These are phyloP conservation scores for Populus hybrid DNA, from an alignment of 441 rosid species.

Conservation along the genomic window DNA sequence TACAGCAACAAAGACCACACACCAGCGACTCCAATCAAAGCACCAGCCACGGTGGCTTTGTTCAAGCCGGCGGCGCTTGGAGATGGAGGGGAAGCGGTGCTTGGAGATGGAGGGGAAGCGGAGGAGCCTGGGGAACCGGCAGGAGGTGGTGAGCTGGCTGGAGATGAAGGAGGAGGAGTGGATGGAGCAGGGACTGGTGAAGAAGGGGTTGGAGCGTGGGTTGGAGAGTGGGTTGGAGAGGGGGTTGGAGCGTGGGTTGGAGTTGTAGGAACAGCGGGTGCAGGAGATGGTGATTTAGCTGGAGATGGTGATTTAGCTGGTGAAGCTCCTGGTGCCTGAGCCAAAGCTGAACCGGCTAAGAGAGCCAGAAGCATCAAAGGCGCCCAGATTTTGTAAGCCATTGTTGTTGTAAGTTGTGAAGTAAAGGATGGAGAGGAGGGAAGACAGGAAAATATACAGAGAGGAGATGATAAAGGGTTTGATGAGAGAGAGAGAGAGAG, in stretches of 20 bases:
- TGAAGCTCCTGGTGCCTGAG: conserved; percentile 15
- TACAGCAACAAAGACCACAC: conserved; percentile 5
- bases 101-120: background rate
- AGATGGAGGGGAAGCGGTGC: background rate
- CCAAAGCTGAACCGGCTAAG: background rate
- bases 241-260: background rate
- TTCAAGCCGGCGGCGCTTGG: conserved; percentile 21
- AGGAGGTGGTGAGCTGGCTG: conserved; percentile 5
- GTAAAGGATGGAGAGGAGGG: background rate
- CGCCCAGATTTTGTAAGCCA: conserved; percentile 2
- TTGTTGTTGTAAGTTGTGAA: background rate
- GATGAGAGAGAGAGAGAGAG: too few relatives aligned
- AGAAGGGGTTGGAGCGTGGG: background rate
- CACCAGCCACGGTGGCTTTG: background rate
- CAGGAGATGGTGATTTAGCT: background rate
- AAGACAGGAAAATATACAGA: background rate
- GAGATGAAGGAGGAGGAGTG: background rate
- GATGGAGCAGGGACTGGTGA: background rate
- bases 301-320: background rate
- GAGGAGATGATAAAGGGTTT: background rate
- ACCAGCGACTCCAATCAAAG: background rate
- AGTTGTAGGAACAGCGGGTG: background rate
- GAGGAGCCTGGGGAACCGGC: background rate
- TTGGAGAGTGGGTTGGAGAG: background rate
- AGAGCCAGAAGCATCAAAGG: conserved; percentile 4